Evolutionary conservation across 345 rosid species (phyloP), one percentile per base, ranked within the genome.

Genomic region (Psidium friedrichsthalianum): DNA sequence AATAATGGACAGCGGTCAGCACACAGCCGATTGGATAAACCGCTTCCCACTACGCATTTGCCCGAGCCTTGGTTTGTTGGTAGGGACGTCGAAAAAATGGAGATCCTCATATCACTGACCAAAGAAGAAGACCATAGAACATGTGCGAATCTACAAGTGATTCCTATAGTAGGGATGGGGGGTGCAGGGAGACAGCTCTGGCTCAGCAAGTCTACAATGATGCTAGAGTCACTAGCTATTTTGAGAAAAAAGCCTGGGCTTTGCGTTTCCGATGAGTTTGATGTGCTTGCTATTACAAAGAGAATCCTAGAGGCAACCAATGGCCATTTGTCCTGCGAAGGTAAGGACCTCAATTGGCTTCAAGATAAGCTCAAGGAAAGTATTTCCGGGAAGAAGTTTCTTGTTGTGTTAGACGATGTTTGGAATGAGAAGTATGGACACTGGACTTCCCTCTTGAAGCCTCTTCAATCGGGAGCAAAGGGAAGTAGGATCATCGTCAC

Each of bases 21-120:
- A 3, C 2, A 56, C 2, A 0, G 13, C 24, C 32, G 10, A 54
- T 2, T 3, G 0, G 18, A 14, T 9, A 82, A 21, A 20, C 3
- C 0, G n/a, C 14, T 2, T 32, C 2, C 59, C 24, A 82, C 58
- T 20, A 54, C 58, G 0, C 3, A n/a, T 54, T 32, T 82, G 84
- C 21, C 53, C 15, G 53, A 40, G 51, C 16, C 2, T 20, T 8
- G 1, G 32, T 24, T 83, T 2, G 57, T 56, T 55, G 5, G 64
- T 6, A 83, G 84, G 64, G 49, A 83, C 13, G 69, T 3, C 1
- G 84, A 83, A 24, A 55, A 25, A 22, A 56, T 0, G 51, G 74
- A 20, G 36, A 13, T 83, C 9, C 84, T 83, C 27, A 0, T 10
- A 6, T 53, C 18, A 59, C 9, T 56, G 24, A 54, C 24, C 20